These are phyloP conservation scores for Colletotrichum spinosum DNA, from an alignment of 2,329 filamentous ascomycete species.

Conservation along the genomic window DNA sequence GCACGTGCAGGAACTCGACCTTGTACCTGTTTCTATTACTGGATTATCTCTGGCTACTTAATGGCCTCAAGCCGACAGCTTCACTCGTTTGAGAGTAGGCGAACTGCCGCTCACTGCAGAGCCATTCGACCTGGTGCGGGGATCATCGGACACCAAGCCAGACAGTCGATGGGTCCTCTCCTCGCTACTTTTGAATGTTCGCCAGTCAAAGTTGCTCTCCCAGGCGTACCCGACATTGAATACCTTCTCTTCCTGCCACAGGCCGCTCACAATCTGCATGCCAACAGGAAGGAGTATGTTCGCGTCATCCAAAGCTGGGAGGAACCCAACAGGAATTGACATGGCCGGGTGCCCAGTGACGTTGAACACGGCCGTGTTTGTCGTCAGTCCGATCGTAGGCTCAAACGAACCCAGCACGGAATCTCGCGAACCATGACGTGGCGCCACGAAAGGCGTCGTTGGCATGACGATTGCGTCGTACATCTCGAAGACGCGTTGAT, in stretches of 20 bases:
- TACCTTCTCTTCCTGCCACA: conserved; percentile 62
- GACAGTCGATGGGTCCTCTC: not conserved
- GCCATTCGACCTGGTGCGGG: not conserved
- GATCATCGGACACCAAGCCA: not conserved
- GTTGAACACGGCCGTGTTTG: conserved; percentile 69
- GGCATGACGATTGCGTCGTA: conserved; percentile 62
- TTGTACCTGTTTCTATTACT: no score
- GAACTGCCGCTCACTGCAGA: conserved; percentile 14
- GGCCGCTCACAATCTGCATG: conserved; percentile 65
- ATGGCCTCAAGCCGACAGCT: conserved; percentile 11
- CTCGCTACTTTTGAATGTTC: conserved; percentile 19
- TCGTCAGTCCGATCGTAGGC: conserved; percentile 64
- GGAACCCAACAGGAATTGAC: conserved; percentile 61
- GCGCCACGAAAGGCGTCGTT: conserved; percentile 60
- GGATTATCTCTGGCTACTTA: no score
- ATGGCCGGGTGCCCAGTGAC: conserved; percentile 68
- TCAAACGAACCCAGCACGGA: conserved; percentile 58
- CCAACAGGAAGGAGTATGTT: conserved; percentile 59
- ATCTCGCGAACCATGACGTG: conserved; percentile 52
- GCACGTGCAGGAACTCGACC: no score
- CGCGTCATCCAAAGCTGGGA: conserved; percentile 52
- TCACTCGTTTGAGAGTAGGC: conserved; percentile 26
- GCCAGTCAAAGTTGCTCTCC: conserved; percentile 60
- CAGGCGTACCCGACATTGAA: conserved; percentile 53
- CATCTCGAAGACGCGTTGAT: conserved; percentile 52